Evolutionary conservation across 2,329 filamentous ascomycete species (phyloP), one percentile per base, ranked within the genome.

Genomic region (Paecilomyces fulvus): DNA sequence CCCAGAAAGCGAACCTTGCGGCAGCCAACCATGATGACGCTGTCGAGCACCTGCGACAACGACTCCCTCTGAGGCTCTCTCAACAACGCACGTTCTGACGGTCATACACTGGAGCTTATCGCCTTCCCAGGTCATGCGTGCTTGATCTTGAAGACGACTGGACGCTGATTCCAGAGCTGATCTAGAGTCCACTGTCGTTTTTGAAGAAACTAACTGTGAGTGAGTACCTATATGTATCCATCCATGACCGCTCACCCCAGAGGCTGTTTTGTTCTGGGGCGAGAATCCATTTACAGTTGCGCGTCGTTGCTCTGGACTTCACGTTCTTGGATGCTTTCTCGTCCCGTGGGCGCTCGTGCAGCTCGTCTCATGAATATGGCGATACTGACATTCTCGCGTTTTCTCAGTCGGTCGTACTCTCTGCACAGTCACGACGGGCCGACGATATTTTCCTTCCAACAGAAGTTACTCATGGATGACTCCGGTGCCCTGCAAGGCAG

Each of bases 301-400:
- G 37, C 37, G 37, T 43, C 20, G n/a, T 43, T 43, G n/a, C 17
- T 17, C 28, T 11, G 12, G 20, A n/a, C 48, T 25, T n/a, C 48
- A 23, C 25, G 48, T 49, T 9, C 21, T n/a, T 28, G 20, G 20
- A 23, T 23, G 48, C 48, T 12, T 28, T 49, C 5, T 23, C 20
- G 21, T 23, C 21, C 20, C 20, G 48, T 20, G 25, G 25, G 25
- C 48, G 17, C 53, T 52, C 31, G 20, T 49, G 30, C 30, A 25
- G 25, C 25, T 55, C 54, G 48, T 6, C 23, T 12, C 20, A 3
- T 51, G 54, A 70, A 31, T 9, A 70, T 71, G 70, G 67, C 64
- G 52, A 70, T 73, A 69, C 70, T 73, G 65, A 73, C 68, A 30
- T 67, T 73, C 52, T 62, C 60, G 23, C 70, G 70, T 54, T 72